phyloP scores from a whole-genome alignment of 83 land plant species.

The Picea abies region DNA sequence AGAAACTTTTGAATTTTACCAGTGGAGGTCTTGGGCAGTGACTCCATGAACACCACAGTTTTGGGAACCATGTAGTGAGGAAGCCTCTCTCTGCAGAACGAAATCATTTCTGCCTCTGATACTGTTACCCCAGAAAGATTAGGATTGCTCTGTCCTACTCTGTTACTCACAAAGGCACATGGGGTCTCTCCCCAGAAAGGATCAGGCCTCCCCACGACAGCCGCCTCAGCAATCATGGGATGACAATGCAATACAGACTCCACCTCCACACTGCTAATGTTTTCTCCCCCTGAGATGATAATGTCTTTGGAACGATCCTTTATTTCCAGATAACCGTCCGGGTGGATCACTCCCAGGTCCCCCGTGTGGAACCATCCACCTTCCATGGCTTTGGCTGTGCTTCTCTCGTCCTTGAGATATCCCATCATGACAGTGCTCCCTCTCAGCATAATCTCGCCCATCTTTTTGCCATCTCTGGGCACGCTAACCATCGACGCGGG shows the following conservation, averaged over 20 bases:
- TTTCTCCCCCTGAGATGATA: too few relatives aligned
- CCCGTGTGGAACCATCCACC: conserved; percentile 68
- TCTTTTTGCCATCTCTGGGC: conserved; percentile 62
- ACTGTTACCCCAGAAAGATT: not conserved
- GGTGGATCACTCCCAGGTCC: conserved; percentile 52
- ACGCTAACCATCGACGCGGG: conserved; percentile 74
- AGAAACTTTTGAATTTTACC: conserved; percentile 76
- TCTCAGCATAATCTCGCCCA: conserved; percentile 86
- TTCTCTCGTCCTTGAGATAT: conserved; percentile 55
- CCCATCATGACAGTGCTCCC: conserved; percentile 90
- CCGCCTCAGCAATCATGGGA: conserved; percentile 59
- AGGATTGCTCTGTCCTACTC: conserved; percentile 41
- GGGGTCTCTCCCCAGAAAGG: too few relatives aligned
- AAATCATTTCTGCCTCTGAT: conserved; percentile 49
- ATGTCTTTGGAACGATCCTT: too few relatives aligned
- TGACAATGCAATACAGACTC: conserved; percentile 58
- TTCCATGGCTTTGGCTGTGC: conserved; percentile 59
- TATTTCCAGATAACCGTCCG: conserved; percentile 78
- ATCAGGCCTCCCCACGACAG: too few relatives aligned
- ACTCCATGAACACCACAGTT: too few relatives aligned
- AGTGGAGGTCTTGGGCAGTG: conserved; percentile 64
- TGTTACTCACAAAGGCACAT: conserved; percentile 53
- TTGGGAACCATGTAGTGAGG: conserved; percentile 71
- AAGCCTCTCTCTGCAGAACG: conserved; percentile 50
- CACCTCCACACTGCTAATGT: too few relatives aligned